A percentile compares a stretch with the other conserved stretches of the same genome.
Conservation (phyloP, 1,284 basidiomycete species). For the Ustilago bromivora region DNA sequence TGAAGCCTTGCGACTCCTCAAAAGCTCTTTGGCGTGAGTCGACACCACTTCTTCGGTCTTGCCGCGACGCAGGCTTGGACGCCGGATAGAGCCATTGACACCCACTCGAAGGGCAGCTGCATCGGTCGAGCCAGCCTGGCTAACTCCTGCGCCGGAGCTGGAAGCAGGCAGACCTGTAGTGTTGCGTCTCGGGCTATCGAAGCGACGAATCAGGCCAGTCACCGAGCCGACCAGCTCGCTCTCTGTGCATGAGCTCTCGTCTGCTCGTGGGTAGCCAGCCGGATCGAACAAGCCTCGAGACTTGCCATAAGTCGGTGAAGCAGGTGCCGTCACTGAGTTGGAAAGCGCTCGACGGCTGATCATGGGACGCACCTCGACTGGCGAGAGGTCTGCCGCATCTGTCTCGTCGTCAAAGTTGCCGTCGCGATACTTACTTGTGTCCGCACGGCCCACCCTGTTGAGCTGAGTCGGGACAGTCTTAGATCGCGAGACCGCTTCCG, state of each 20-base stretch:
- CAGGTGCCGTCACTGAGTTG: slow-evolving; percentile 38
- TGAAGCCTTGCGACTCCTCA: slow-evolving; percentile 24
- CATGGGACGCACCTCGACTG: slow-evolving; percentile 40
- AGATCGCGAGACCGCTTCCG: slow-evolving; percentile 24
- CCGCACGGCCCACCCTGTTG: slow-evolving; percentile 29
- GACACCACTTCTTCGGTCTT: slow-evolving; percentile 59
- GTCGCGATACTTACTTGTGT: slow-evolving; percentile 27
- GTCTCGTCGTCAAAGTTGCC: slow-evolving; percentile 48
- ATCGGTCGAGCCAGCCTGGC: background rate
- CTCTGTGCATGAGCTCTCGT: slow-evolving; percentile 63
- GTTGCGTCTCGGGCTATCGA: slow-evolving; percentile 45
- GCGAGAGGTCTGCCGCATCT: slow-evolving; percentile 47
- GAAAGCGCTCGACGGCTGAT: slow-evolving; percentile 40
- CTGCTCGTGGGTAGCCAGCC: slow-evolving; percentile 35
- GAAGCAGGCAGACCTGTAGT: slow-evolving; percentile 14
- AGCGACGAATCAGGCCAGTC: slow-evolving; percentile 41
- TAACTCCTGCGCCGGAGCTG: slow-evolving; percentile 6
- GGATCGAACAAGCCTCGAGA: slow-evolving; percentile 24
- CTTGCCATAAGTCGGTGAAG: slow-evolving; percentile 43
- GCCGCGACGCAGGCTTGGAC: slow-evolving; percentile 79
- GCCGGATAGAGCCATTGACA: slow-evolving; percentile 22
- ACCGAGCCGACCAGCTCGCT: slow-evolving; percentile 45
- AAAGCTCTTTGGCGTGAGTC: slow-evolving; percentile 53
- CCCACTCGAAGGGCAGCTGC: slow-evolving; percentile 4
- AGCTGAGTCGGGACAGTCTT: slow-evolving; percentile 27